phyloP scores from a whole-genome alignment of 306 rosid species.

The Quercus wislizeni region DNA sequence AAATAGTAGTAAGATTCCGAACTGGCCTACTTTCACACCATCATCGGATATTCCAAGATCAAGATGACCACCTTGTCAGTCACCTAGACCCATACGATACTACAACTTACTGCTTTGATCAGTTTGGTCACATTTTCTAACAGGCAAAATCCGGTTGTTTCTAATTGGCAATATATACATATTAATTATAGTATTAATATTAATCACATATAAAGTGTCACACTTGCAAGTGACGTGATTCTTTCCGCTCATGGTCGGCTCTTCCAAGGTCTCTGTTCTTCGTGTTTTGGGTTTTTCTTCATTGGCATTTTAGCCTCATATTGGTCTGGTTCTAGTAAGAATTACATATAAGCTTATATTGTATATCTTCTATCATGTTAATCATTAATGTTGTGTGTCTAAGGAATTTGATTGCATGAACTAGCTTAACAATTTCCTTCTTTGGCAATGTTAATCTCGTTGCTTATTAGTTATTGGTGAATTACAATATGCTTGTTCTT shows the following conservation, averaged over 20 bases:
- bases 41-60: conserved; percentile 1
- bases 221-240: not conserved
- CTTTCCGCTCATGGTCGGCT: not conserved
- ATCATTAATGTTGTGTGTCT: no score
- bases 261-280: not conserved
- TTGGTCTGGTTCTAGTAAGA: not conserved
- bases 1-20: no score
- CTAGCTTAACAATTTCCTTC: not conserved
- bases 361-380: not conserved
- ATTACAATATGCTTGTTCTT: not conserved
- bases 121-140: not conserved
- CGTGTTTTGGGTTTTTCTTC: not conserved
- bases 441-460: not conserved
- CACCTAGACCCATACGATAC: not conserved
- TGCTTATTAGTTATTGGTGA: not conserved
- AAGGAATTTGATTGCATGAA: not conserved
- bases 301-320: not conserved
- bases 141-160: not conserved
- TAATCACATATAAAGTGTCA: not conserved
- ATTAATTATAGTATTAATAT: no score
- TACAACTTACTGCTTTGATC: not conserved
- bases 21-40: no score
- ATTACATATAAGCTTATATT: not conserved
- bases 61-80: not conserved
- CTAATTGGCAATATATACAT: no score